A percentile compares a stretch with the other conserved stretches of the same genome.
Conservation (phyloP, 495 filamentous ascomycete genomes). For the Aspergillus bertholletiae region DNA sequence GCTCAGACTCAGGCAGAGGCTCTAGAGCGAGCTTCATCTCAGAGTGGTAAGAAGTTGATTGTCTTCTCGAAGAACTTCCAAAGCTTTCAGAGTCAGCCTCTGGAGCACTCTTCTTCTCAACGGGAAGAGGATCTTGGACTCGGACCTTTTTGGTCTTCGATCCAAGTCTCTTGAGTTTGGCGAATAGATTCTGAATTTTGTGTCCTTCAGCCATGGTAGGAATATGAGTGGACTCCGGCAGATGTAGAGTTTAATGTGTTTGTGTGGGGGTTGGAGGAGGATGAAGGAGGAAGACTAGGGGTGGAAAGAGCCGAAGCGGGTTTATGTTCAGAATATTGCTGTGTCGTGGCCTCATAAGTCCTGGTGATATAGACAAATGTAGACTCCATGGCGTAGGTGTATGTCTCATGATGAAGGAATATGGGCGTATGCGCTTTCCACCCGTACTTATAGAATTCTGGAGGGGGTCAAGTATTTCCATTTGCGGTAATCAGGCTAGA, state of each 20-base stretch:
- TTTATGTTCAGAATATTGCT: too few relatives aligned
- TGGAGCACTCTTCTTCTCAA: too few relatives aligned
- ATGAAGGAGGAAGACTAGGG: conserved; percentile 5
- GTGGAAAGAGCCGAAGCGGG: conserved; percentile 7
- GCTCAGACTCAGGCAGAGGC: too few relatives aligned
- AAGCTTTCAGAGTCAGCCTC: too few relatives aligned
- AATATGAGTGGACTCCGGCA: too few relatives aligned
- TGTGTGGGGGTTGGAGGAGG: not conserved
- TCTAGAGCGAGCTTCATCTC: too few relatives aligned
- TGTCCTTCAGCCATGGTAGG: not conserved
- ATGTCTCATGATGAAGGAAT: not conserved
- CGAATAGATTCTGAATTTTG: not conserved
- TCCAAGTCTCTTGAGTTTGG: not conserved
- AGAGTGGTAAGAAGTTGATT: too few relatives aligned
- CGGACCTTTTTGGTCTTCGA: too few relatives aligned
- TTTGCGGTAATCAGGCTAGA: not conserved
- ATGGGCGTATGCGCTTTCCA: not conserved
- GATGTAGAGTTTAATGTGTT: not conserved
- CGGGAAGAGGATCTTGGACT: too few relatives aligned
- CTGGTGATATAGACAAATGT: too few relatives aligned
- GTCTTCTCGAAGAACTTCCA: too few relatives aligned
- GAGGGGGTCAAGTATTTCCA: not conserved
- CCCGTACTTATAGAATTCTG: not conserved
- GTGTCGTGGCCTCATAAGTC: too few relatives aligned
- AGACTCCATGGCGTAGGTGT: not conserved